These are phyloP conservation scores for Linnemannia hyalina DNA, from an alignment of 192 early-diverging fungal genomes.

Conservation along the genomic window DNA sequence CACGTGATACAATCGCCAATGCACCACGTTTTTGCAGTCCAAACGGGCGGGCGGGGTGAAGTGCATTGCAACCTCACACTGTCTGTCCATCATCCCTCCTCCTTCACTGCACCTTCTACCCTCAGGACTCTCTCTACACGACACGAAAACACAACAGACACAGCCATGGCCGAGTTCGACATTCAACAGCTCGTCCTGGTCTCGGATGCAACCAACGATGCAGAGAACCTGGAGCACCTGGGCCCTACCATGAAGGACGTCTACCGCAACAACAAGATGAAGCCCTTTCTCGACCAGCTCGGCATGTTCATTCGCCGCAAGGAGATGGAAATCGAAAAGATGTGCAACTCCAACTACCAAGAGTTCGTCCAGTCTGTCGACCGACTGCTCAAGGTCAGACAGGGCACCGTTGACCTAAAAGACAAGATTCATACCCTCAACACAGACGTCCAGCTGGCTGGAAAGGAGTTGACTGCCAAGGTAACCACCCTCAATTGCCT, in stretches of 20 bases:
- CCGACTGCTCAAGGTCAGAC: constrained; percentile 94
- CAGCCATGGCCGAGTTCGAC: constrained; percentile 57
- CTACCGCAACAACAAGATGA: constrained; percentile 86
- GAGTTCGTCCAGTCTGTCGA: constrained; percentile 96
- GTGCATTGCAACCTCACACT: background rate
- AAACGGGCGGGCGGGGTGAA: too few relatives aligned
- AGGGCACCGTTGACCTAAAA: constrained; percentile 87
- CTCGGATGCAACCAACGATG: constrained; percentile 63
- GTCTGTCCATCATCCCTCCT: background rate
- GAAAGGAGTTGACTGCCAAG: constrained; percentile 84
- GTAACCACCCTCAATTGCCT: constrained; percentile 36
- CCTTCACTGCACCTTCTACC: background rate
- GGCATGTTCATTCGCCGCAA: constrained; percentile 86
- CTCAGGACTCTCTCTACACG: background rate
- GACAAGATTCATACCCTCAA: constrained; percentile 90
- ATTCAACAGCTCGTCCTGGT: constrained; percentile 61
- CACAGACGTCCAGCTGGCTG: constrained; percentile 84
- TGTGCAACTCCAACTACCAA: constrained; percentile 97
- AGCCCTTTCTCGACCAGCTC: constrained; percentile 90
- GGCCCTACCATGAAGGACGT: constrained; percentile 92
- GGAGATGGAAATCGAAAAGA: constrained; percentile 96
- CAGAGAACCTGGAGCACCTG: constrained; percentile 84
- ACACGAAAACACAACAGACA: background rate
- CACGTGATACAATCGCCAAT: too few relatives aligned
- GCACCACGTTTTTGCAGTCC: too few relatives aligned